These are phyloP conservation scores for Plectosphaerella sp. DNA, from an alignment of 2,329 filamentous ascomycete species.

Conservation along the genomic window DNA sequence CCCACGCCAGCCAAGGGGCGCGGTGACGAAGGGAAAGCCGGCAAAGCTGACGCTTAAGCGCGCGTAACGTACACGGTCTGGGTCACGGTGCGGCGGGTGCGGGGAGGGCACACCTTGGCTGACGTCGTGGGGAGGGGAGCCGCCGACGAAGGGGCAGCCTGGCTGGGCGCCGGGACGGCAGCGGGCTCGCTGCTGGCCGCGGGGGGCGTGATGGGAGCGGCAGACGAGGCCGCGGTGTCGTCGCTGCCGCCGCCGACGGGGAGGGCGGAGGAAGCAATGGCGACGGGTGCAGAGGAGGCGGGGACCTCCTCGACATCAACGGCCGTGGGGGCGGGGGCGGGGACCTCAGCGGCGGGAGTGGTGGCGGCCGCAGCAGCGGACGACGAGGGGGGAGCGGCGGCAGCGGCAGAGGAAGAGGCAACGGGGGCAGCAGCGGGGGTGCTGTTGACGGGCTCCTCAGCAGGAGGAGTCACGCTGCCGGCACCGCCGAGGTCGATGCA, in stretches of 20 bases:
- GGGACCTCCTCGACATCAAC: background rate
- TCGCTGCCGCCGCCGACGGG: background rate
- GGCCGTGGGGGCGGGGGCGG: background rate
- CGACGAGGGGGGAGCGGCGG: background rate
- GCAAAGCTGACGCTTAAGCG: background rate
- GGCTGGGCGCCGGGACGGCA: background rate
- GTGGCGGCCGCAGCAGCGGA: conserved; percentile 1
- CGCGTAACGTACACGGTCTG: background rate
- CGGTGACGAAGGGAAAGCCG: background rate
- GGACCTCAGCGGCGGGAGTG: background rate
- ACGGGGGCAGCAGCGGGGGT: conserved; percentile 12
- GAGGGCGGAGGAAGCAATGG: background rate
- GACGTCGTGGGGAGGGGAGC: background rate
- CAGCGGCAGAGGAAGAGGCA: background rate
- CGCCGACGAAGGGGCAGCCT: background rate
- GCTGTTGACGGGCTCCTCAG: conserved; percentile 16
- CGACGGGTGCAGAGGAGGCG: background rate
- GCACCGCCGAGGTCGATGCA: conserved; percentile 25
- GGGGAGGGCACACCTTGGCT: background rate
- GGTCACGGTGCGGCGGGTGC: background rate
- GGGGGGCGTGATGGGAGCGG: background rate
- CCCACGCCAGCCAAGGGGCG: background rate
- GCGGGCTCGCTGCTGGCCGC: background rate
- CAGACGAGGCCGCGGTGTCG: background rate
- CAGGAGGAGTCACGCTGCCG: conserved; percentile 37